These are phyloP conservation scores for Musa itinerans DNA, from an alignment of 176 grass and related monocot species.

Conservation along the genomic window DNA sequence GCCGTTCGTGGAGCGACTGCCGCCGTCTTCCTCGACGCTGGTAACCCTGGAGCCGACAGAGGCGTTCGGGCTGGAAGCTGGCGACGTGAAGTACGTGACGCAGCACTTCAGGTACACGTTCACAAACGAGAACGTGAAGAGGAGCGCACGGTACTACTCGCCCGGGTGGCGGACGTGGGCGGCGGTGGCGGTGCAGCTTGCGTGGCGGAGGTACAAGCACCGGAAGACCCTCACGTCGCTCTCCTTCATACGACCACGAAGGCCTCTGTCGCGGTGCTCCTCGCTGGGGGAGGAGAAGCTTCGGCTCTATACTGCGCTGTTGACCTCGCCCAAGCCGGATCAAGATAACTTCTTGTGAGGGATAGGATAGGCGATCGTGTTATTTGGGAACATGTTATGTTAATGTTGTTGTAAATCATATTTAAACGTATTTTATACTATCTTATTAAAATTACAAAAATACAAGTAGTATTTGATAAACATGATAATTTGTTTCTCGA, in stretches of 20 bases:
- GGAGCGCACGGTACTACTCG: constrained; percentile 90
- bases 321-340: constrained; percentile 76
- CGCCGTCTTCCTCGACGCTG: constrained; percentile 64
- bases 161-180: constrained; percentile 89
- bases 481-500: too few relatives aligned
- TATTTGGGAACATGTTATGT: too few relatives aligned
- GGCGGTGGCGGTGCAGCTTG: constrained; percentile 74
- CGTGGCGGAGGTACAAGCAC: constrained; percentile 69
- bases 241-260: constrained; percentile 54
- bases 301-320: constrained; percentile 69
- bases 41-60: constrained; percentile 64
- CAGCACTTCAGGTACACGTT: constrained; percentile 93
- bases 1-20: constrained; percentile 53
- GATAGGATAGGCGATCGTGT: too few relatives aligned
- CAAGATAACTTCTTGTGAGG: constrained; percentile 33
- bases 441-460: too few relatives aligned
- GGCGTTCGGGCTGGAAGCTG: constrained; percentile 12
- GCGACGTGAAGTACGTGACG: constrained; percentile 85
- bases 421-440: too few relatives aligned
- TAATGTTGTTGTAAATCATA: too few relatives aligned
- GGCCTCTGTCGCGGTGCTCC: constrained; percentile 58
- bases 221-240: constrained; percentile 68
- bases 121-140: constrained; percentile 62
- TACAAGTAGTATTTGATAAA: too few relatives aligned
- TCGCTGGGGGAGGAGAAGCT: constrained; percentile 89